phyloP scores from a whole-genome alignment of 2,329 filamentous ascomycete genomes.

The Colletotrichum noveboracense region DNA sequence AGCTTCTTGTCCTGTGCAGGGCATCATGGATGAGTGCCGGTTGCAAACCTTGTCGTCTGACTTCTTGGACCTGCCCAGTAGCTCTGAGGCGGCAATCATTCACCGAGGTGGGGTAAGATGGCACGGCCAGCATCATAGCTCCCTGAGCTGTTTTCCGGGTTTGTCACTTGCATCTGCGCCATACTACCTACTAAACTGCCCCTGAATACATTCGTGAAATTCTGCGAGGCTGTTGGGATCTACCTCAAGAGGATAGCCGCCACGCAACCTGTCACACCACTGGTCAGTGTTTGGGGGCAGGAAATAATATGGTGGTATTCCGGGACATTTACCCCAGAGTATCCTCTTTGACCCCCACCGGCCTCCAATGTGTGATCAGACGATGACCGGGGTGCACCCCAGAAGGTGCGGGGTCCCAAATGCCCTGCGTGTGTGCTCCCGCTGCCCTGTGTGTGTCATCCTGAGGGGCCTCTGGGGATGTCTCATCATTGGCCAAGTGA shows the following conservation, averaged over 20 bases:
- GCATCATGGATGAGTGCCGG: neutral
- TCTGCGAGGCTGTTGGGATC: neutral
- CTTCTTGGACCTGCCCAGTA: neutral
- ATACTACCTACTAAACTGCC: neutral
- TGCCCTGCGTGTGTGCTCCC: constrained; percentile 28
- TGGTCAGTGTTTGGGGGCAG: neutral
- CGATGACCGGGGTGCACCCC: neutral
- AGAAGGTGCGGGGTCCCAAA: constrained; percentile 3
- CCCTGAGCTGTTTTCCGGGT: neutral
- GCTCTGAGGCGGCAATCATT: neutral
- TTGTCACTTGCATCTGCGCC: neutral
- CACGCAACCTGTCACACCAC: neutral
- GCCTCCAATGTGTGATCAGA: neutral
- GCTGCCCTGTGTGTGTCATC: constrained; percentile 11
- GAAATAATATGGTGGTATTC: neutral
- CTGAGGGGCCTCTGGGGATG: neutral
- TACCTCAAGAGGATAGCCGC: neutral
- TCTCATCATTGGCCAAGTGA: neutral
- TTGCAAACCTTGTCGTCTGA: neutral
- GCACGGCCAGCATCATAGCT: neutral
- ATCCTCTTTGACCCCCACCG: constrained; percentile 1
- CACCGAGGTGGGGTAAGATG: neutral
- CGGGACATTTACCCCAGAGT: constrained; percentile 3
- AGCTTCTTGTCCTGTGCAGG: neutral
- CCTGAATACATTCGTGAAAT: neutral